phyloP scores from a whole-genome alignment of 139 green algal species.

The Pedinophyceae sp. region DNA sequence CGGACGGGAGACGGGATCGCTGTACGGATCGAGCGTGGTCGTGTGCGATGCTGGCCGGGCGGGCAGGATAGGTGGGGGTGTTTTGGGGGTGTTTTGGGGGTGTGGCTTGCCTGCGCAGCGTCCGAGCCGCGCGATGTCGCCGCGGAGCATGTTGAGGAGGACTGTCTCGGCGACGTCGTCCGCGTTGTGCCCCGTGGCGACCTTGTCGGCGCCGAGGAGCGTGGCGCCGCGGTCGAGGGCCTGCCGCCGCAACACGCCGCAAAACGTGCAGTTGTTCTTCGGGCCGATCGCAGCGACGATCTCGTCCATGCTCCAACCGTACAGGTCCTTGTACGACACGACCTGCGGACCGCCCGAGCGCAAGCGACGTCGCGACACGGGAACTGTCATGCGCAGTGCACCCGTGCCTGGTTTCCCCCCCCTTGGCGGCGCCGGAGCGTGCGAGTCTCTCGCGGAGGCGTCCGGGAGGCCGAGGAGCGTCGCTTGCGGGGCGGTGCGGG shows the following conservation, averaged over 20 bases:
- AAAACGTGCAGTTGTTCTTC: conserved; percentile 97
- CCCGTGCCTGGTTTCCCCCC: too few species aligned
- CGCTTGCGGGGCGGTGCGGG: too few species aligned
- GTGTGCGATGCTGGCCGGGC: too few species aligned
- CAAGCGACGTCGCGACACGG: too few species aligned
- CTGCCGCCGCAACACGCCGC: conserved; percentile 78
- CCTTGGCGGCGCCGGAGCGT: too few species aligned
- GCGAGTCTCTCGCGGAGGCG: too few species aligned
- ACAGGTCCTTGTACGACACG: conserved; percentile 87
- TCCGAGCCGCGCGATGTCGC: conserved; percentile 62
- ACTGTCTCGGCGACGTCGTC: conserved; percentile 95
- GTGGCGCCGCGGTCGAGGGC: conserved; percentile 75
- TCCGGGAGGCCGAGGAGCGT: too few species aligned
- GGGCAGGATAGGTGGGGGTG: too few species aligned
- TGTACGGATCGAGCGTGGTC: too few species aligned
- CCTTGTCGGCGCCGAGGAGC: conserved; percentile 47
- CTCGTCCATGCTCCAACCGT: conserved; percentile 97
- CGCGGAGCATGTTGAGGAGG: conserved; percentile 86
- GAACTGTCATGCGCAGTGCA: too few species aligned
- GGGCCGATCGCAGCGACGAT: conserved; percentile 82
- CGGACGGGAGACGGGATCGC: background rate
- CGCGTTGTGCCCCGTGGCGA: conserved; percentile 87
- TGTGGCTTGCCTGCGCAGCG: conserved; percentile 58
- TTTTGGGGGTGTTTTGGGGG: too few species aligned
- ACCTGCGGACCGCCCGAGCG: too few species aligned